Conservation (phyloP, 257 asterid species). For the Fraxinus quadrangulata region DNA sequence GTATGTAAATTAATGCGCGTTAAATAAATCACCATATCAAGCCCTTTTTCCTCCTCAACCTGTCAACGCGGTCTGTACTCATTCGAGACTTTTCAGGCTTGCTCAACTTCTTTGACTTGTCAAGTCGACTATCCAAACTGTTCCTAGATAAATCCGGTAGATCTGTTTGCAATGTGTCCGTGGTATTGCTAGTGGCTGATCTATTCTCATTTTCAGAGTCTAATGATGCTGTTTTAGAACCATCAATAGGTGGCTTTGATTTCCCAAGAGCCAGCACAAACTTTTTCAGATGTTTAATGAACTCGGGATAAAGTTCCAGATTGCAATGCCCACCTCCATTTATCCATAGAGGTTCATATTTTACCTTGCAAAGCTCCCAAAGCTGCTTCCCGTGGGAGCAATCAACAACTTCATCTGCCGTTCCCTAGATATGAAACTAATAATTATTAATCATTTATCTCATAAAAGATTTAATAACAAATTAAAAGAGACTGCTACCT, state of each 20-base stretch:
- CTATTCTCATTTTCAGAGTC: constrained; percentile 44
- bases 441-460: constrained; percentile 19
- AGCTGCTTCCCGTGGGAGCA: constrained; percentile 93
- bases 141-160: constrained; percentile 82
- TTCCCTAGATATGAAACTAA: constrained; percentile 54
- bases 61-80: constrained; percentile 88
- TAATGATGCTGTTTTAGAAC: constrained; percentile 39
- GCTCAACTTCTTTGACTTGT: constrained; percentile 80
- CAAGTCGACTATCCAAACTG: constrained; percentile 93
- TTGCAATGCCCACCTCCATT: constrained; percentile 95
- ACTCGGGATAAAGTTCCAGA: constrained; percentile 91
- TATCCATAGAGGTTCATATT: constrained; percentile 89
- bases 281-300: constrained; percentile 81
- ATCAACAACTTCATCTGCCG: constrained; percentile 95
- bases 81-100: constrained; percentile 84
- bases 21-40: constrained; percentile 66
- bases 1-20: constrained; percentile 20
- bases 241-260: constrained; percentile 57
- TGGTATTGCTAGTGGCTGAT: constrained; percentile 48
- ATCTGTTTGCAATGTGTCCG: constrained; percentile 57
- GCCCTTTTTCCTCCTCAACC: constrained; percentile 82
- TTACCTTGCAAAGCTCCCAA: constrained; percentile 78
- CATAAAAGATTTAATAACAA: constrained; percentile 3
- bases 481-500: constrained; percentile 1
- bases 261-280: constrained; percentile 79